phyloP scores from a whole-genome alignment of 257 asterid genomes.

The Solanum bulbocastanum region DNA sequence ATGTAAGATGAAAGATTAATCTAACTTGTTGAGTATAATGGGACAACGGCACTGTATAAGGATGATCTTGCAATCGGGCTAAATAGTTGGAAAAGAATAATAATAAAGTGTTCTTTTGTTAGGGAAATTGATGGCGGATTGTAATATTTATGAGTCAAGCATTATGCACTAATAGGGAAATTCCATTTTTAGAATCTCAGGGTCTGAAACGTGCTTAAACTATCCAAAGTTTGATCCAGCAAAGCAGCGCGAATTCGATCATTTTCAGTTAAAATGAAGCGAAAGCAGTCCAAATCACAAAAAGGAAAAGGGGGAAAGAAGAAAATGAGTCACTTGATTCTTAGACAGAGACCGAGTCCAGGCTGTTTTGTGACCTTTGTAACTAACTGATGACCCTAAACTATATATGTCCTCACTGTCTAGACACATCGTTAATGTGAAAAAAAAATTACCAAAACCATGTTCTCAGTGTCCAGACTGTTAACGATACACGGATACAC shows the following conservation, averaged over 20 bases:
- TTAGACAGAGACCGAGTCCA: not conserved
- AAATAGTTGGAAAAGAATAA: not conserved
- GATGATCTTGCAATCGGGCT: not conserved
- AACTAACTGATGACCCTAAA: not conserved
- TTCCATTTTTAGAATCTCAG: not conserved
- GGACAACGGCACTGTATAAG: not conserved
- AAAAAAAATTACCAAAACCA: not conserved
- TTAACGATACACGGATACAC: not conserved
- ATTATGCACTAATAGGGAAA: not conserved
- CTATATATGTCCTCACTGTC: not conserved
- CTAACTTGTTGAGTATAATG: not conserved
- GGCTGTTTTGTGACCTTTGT: not conserved
- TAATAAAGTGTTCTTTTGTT: not conserved
- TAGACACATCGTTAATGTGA: not conserved
- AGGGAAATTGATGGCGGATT: not conserved
- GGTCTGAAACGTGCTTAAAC: not conserved
- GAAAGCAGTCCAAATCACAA: not conserved
- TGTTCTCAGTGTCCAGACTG: not conserved
- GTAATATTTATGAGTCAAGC: not conserved
- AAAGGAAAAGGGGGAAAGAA: not conserved
- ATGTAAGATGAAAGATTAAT: not conserved
- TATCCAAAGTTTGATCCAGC: not conserved
- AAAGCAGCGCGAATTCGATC: not conserved
- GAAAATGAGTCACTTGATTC: not conserved
- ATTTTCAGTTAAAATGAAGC: not conserved